Conservation (phyloP, 177 flowering plant species). For the Vitis hybrid region DNA sequence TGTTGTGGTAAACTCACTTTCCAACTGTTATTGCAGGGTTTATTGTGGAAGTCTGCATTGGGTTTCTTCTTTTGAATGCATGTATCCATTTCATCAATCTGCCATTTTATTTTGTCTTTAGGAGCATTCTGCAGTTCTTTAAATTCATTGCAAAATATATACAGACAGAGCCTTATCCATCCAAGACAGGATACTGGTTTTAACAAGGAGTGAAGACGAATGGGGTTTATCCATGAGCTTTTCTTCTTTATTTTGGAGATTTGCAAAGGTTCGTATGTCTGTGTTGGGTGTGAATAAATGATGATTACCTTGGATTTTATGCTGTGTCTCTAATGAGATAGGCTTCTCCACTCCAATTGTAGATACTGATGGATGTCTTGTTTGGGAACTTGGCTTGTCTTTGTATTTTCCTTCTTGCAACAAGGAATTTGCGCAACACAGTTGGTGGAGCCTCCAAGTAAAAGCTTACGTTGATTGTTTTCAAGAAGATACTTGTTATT, state of each 20-base stretch:
- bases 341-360: constrained; percentile 5
- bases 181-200: constrained; percentile 45
- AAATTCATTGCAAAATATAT: constrained; percentile 2
- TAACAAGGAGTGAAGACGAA: constrained; percentile 34
- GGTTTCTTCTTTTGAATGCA: constrained; percentile 56
- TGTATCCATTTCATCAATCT: constrained; percentile 45
- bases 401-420: constrained; percentile 30
- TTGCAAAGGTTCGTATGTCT: constrained; percentile 42
- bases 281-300: neutral
- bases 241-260: constrained; percentile 32
- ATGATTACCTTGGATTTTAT: neutral
- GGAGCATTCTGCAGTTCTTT: neutral
- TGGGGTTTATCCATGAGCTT: constrained; percentile 28
- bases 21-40: constrained; percentile 41
- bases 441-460: constrained; percentile 37
- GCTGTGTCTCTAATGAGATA: neutral
- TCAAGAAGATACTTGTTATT: neutral
- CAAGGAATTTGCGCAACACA: constrained; percentile 31
- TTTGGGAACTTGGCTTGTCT: constrained; percentile 55
- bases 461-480: neutral
- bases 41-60: constrained; percentile 52
- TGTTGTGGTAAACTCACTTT: neutral
- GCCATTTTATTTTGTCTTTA: neutral
- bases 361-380: constrained; percentile 53
- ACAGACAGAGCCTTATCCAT: constrained; percentile 34